These are phyloP conservation scores for Solanum hybrid DNA, from an alignment of 305 asterid species.

Conservation along the genomic window DNA sequence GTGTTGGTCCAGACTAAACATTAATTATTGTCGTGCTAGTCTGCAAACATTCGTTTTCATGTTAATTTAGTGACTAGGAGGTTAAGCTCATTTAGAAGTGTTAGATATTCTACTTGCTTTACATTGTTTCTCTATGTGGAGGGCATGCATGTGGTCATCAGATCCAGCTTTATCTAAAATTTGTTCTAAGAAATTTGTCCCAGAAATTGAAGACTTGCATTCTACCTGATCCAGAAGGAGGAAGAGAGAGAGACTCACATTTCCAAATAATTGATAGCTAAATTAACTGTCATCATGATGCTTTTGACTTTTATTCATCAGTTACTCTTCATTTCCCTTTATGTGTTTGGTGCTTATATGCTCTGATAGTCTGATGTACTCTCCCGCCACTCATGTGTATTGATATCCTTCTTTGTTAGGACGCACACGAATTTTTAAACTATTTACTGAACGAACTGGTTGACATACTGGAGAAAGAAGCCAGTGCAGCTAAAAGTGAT, in stretches of 20 bases:
- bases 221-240: not conserved
- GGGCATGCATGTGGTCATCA: not conserved
- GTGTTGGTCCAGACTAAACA: not conserved
- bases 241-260: not conserved
- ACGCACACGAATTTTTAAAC: slow-evolving; percentile 91
- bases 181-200: not conserved
- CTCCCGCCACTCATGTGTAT: not conserved
- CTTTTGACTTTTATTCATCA: not conserved
- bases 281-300: not conserved
- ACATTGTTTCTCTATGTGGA: not conserved
- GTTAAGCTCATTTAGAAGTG: not conserved
- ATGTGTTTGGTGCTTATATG: not conserved
- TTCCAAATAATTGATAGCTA: not conserved
- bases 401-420: slow-evolving; percentile 30
- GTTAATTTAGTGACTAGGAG: not conserved
- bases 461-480: slow-evolving; percentile 85
- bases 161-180: not conserved
- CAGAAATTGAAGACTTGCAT: not conserved
- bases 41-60: not conserved
- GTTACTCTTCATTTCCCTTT: not conserved
- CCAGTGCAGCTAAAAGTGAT: slow-evolving; percentile 45
- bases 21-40: not conserved
- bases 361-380: not conserved
- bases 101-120: not conserved
- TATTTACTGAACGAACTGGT: slow-evolving; percentile 83